Percentiles rank a stretch among this genome's conserved stretches.
These are phyloP conservation scores for Naganishia vishniacii DNA, from an alignment of 768 basidiomycete species.

Conservation along the genomic window DNA sequence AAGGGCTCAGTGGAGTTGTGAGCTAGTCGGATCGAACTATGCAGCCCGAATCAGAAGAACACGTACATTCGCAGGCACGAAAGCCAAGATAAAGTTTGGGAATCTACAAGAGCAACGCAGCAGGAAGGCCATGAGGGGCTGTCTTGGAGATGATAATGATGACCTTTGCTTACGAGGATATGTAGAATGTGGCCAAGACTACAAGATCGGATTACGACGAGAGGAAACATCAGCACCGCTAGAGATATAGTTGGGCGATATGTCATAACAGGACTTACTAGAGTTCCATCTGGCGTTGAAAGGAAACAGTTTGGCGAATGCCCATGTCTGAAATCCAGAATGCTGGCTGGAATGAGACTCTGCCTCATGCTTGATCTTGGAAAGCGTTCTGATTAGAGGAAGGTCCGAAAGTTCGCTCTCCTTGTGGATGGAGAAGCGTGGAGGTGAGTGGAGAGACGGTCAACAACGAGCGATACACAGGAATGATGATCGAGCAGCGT, in stretches of 20 bases:
- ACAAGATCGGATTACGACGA: too few species aligned
- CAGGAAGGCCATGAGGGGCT: slow-evolving; percentile 29
- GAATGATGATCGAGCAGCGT: not conserved
- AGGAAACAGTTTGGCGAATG: slow-evolving; percentile 23
- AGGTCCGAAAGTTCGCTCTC: slow-evolving; percentile 1
- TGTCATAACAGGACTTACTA: too few species aligned
- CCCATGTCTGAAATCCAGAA: slow-evolving; percentile 20
- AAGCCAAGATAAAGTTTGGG: slow-evolving; percentile 89
- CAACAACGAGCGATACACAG: too few species aligned
- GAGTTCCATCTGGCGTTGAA: slow-evolving; percentile 27
- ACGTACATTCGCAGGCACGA: slow-evolving; percentile 63
- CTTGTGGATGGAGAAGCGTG: not conserved
- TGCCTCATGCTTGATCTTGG: slow-evolving; percentile 11
- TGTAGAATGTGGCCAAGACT: slow-evolving; percentile 89
- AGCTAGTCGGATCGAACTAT: not conserved
- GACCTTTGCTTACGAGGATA: slow-evolving; percentile 91
- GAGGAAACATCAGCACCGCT: too few species aligned
- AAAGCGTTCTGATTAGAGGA: not conserved
- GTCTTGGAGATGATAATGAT: too few species aligned
- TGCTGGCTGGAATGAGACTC: not conserved
- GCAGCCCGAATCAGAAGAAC: not conserved
- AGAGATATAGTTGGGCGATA: too few species aligned
- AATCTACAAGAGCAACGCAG: slow-evolving; percentile 55
- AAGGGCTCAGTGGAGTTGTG: slow-evolving; percentile 43
- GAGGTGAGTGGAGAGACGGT: not conserved